A percentile compares a stretch with the other conserved stretches of the same genome.
Conservation (phyloP, 768 basidiomycete species). For the Phanerodontia chrysosporium region DNA sequence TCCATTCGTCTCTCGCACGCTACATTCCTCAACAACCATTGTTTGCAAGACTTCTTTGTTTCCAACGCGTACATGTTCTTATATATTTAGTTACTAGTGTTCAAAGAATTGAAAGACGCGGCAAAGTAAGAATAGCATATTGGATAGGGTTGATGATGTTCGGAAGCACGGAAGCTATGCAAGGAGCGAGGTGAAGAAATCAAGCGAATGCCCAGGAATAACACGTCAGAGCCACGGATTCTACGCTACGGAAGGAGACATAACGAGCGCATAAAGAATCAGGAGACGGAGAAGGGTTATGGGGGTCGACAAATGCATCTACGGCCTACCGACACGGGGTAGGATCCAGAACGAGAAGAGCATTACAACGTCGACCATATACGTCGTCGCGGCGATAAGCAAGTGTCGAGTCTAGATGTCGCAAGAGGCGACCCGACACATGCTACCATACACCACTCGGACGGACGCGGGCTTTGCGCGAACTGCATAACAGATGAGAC, state of each 20-base stretch:
- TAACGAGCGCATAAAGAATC: background rate
- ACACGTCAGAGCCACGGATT: background rate
- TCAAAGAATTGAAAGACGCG: too few species aligned
- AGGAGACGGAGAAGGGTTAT: background rate
- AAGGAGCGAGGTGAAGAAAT: background rate
- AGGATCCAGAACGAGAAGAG: background rate
- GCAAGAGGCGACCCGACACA: slow-evolving; percentile 14
- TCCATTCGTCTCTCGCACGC: too few species aligned
- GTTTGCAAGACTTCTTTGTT: background rate
- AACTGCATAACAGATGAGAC: slow-evolving; percentile 13
- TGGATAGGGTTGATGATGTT: background rate
- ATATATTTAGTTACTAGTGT: too few species aligned
- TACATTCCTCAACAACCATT: too few species aligned
- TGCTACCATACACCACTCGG: slow-evolving; percentile 20
- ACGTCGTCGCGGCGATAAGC: slow-evolving; percentile 23
- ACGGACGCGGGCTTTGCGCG: slow-evolving; percentile 28
- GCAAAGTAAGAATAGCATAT: too few species aligned
- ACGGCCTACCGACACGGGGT: background rate
- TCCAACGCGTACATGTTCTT: background rate
- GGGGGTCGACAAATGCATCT: background rate
- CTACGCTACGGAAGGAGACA: background rate
- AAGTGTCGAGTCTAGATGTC: slow-evolving; percentile 13
- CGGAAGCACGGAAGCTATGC: background rate
- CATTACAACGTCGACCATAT: slow-evolving; percentile 4
- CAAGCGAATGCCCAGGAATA: background rate